phyloP scores from a whole-genome alignment of 495 filamentous ascomycete genomes.

The Hypomontagnella monticulosa region DNA sequence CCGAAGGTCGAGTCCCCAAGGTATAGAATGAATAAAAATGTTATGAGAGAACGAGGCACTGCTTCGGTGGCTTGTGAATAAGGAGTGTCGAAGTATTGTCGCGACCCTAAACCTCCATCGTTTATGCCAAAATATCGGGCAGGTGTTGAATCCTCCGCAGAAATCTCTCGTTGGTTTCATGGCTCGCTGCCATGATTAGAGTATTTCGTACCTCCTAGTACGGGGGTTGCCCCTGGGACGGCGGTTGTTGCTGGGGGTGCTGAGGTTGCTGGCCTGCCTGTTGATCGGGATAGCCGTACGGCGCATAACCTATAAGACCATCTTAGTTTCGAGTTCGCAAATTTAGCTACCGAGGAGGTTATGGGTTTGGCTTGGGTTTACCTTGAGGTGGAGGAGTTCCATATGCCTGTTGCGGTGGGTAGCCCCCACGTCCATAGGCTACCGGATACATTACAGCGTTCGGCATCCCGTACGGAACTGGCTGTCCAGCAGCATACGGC shows the following conservation, averaged over 20 bases:
- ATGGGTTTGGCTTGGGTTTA: slow-evolving; percentile 31
- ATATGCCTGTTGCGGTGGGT: slow-evolving; percentile 47
- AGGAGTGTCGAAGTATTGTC: slow-evolving; percentile 9
- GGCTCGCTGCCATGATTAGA: not conserved
- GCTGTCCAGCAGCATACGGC: slow-evolving; percentile 42
- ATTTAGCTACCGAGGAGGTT: not conserved
- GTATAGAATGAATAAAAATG: slow-evolving; percentile 7
- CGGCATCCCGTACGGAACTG: slow-evolving; percentile 41
- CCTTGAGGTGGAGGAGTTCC: slow-evolving; percentile 54
- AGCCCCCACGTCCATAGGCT: slow-evolving; percentile 45
- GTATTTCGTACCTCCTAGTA: slow-evolving; percentile 31
- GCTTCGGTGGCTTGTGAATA: slow-evolving; percentile 16
- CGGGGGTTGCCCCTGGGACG: slow-evolving; percentile 48
- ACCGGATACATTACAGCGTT: slow-evolving; percentile 39
- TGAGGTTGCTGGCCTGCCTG: slow-evolving; percentile 32
- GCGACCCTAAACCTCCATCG: not conserved
- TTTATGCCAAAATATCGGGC: not conserved
- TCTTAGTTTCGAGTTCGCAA: slow-evolving; percentile 8
- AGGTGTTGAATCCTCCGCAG: not conserved
- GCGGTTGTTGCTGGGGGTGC: slow-evolving; percentile 42
- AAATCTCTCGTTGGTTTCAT: slow-evolving; percentile 2
- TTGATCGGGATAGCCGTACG: slow-evolving; percentile 55
- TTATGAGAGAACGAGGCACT: slow-evolving; percentile 5
- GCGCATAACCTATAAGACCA: slow-evolving; percentile 32
- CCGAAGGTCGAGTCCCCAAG: not conserved